Evolutionary conservation across 2,329 filamentous ascomycete genomes (phyloP).

Genomic region (Arthrobotrys pseudoclavata): DNA sequence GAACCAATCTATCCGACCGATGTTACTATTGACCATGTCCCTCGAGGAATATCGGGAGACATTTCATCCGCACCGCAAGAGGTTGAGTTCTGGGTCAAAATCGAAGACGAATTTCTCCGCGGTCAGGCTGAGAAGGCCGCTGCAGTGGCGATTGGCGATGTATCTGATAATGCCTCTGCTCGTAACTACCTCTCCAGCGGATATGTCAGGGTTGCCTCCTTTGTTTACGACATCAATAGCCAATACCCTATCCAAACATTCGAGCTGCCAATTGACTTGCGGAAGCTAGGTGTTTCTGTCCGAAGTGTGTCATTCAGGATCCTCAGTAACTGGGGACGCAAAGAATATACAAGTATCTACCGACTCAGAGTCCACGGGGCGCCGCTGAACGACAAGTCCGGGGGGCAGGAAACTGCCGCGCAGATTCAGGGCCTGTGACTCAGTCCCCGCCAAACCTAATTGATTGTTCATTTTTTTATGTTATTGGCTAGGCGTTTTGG

Average conservation of each 20-base stretch:
- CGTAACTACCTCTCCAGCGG: conserved; percentile 65
- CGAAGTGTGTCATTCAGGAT: conserved; percentile 72
- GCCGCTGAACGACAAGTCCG: neutral
- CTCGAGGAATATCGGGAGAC: conserved; percentile 73
- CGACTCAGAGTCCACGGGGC: conserved; percentile 73
- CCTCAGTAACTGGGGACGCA: conserved; percentile 73
- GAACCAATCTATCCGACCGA: conserved; percentile 75
- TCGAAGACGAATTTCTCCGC: conserved; percentile 69
- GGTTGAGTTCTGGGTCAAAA: conserved; percentile 78
- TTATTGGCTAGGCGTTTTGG: conserved; percentile 24
- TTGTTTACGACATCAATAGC: conserved; percentile 71
- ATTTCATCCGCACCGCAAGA: conserved; percentile 75
- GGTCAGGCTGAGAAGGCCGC: conserved; percentile 67
- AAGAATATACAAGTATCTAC: conserved; percentile 76
- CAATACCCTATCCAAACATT: conserved; percentile 69
- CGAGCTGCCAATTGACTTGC: conserved; percentile 70
- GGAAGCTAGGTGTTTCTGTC: conserved; percentile 69
- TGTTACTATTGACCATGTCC: conserved; percentile 80
- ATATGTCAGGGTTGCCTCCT: conserved; percentile 73
- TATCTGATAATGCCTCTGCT: conserved; percentile 44
- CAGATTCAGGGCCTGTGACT: conserved; percentile 6
- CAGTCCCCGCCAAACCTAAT: neutral
- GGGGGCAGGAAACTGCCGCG: neutral
- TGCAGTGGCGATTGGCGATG: conserved; percentile 64
- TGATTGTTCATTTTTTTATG: neutral